Evolutionary conservation across 257 asterid genomes (phyloP).

Genomic region (Verbena officinalis): DNA sequence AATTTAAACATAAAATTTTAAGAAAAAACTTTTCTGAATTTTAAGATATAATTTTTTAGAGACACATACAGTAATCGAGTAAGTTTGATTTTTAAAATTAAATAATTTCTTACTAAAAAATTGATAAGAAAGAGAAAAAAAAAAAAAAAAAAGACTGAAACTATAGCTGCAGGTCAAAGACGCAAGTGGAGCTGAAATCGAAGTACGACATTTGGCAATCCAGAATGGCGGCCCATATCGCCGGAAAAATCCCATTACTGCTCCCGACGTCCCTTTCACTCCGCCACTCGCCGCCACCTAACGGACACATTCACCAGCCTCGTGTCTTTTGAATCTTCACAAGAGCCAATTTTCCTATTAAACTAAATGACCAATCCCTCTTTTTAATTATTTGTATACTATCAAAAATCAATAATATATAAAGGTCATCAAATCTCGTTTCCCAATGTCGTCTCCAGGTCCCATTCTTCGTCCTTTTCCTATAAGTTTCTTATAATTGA

Average conservation of each 20-base stretch:
- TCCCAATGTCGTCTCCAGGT: constrained; percentile 34
- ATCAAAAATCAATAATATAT: not conserved
- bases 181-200: not conserved
- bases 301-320: not conserved
- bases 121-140: not conserved
- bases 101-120: too few relatives aligned
- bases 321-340: constrained; percentile 26
- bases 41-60: too few relatives aligned
- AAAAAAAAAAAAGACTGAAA: not conserved
- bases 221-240: constrained; percentile 26
- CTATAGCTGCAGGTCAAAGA: not conserved
- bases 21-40: too few relatives aligned
- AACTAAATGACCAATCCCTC: not conserved
- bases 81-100: too few relatives aligned
- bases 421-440: constrained; percentile 16
- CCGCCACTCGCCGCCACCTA: constrained; percentile 39
- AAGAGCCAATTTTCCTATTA: constrained; percentile 29
- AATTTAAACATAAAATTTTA: too few relatives aligned
- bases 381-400: constrained; percentile 14
- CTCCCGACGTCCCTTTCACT: constrained; percentile 32
- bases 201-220: not conserved
- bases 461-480: constrained; percentile 1
- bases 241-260: constrained; percentile 27
- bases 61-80: too few relatives aligned
- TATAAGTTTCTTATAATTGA: constrained; percentile 5